Evolutionary conservation across 768 basidiomycete species (phyloP).

Genomic region (Lyophyllum decastes): DNA sequence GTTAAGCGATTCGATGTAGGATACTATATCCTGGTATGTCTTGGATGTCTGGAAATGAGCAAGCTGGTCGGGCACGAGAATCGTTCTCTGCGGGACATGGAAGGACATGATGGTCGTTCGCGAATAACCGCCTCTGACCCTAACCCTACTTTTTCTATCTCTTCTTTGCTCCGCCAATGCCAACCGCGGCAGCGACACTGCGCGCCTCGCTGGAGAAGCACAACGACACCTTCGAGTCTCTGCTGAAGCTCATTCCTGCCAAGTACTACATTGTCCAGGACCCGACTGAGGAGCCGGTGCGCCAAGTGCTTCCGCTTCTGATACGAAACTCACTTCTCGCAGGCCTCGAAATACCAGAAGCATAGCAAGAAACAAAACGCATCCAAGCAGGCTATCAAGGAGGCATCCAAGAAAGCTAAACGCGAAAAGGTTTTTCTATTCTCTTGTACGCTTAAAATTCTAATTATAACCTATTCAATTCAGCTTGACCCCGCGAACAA

Average conservation of each 20-base stretch:
- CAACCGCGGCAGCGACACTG: slow-evolving; percentile 49
- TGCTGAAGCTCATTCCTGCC: slow-evolving; percentile 85
- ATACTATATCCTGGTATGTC: slow-evolving; percentile 66
- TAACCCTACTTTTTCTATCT: neutral
- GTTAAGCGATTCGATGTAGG: slow-evolving; percentile 77
- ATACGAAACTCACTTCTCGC: slow-evolving; percentile 28
- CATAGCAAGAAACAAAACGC: slow-evolving; percentile 86
- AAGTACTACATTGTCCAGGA: slow-evolving; percentile 83
- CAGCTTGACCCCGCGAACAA: slow-evolving; percentile 94
- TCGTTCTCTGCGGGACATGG: slow-evolving; percentile 63
- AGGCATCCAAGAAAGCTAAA: slow-evolving; percentile 86
- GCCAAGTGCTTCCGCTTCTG: slow-evolving; percentile 8
- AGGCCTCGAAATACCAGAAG: slow-evolving; percentile 75
- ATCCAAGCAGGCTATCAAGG: slow-evolving; percentile 84
- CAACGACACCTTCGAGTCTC: slow-evolving; percentile 82
- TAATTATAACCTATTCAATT: neutral
- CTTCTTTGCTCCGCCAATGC: slow-evolving; percentile 33
- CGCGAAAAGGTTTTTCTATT: slow-evolving; percentile 66
- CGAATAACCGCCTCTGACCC: neutral
- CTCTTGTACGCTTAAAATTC: neutral
- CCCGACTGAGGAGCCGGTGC: slow-evolving; percentile 66
- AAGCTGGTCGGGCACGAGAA: slow-evolving; percentile 78
- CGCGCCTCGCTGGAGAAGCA: slow-evolving; percentile 74
- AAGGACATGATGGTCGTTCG: slow-evolving; percentile 32
- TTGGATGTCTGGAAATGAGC: slow-evolving; percentile 76